Evolutionary conservation across 495 filamentous ascomycete species (phyloP), one percentile per base, ranked within the genome.

Genomic region (Lasiosphaeria hispida): DNA sequence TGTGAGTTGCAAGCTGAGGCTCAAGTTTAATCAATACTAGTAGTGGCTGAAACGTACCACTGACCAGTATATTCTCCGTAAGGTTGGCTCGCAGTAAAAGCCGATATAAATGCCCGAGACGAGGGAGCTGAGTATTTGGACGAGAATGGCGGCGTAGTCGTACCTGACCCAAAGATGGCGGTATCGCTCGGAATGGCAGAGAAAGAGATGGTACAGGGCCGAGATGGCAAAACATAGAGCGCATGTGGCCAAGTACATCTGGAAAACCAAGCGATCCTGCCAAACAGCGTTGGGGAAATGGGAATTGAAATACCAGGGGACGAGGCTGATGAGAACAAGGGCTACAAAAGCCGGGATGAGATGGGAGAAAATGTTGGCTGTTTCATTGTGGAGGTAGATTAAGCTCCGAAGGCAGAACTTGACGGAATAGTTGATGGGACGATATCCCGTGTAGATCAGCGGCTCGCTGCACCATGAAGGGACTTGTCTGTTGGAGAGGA

Each of bases 381-480:
- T 73, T 43, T 81, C 76, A 48, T 80, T 81, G 64, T 81, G 78
- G 4, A 79, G 36, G 55, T 75, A 76, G 17, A 77, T 72, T 45
- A 94, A 72, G 35, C 83, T 87, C 37, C 79, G 74, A 47, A 87
- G 77, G 23, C 84, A 91, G 38, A 65, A 75, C n/a, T 65, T 65
- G 70, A 87, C 87, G 0, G 88, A 91, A 50, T 75, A 75, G 5
- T 85, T 85, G 35, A 78, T 75, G 13, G 85, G 85, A 13, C 90
- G 85, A 66, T 92, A 91, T 57, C 86, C 85, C 13, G 79, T 79
- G 53, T 77, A 75, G 53, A 94, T 91, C 76, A 83, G 89, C 55
- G 86, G 82, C 64, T 92, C 92, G 66, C 91, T 88, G 63, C 81
- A 83, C 69, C 84, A 84, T 83, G 85, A 88, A 44, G 72, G 65